Evolutionary conservation across 441 rosid genomes (phyloP).

Genomic region (Daphne laureola): DNA sequence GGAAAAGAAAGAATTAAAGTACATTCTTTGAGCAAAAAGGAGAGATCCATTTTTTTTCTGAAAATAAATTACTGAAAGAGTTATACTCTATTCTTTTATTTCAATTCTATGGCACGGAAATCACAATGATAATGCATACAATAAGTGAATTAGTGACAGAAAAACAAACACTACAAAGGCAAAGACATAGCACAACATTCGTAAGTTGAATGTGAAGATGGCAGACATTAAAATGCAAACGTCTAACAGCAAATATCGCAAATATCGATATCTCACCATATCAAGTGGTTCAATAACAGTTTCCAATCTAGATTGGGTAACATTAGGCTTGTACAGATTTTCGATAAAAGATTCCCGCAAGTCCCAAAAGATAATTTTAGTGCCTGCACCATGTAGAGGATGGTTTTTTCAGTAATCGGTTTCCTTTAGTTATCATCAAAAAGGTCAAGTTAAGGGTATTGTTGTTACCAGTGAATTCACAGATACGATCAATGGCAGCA

Average conservation of each 20-base stretch:
- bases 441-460: constrained; percentile 5
- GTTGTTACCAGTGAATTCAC: constrained; percentile 80
- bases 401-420: constrained; percentile 14
- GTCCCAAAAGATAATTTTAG: constrained; percentile 88
- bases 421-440: constrained; percentile 8
- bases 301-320: constrained; percentile 77
- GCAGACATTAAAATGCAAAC: too few species aligned
- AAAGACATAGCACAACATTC: too few species aligned
- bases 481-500: constrained; percentile 78
- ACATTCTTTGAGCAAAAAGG: too few species aligned
- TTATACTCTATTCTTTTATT: too few species aligned
- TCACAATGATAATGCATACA: too few species aligned
- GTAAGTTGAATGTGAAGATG: too few species aligned
- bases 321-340: constrained; percentile 72
- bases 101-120: too few species aligned
- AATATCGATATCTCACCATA: constrained; percentile 31
- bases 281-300: constrained; percentile 81
- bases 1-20: too few species aligned
- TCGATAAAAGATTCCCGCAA: constrained; percentile 83
- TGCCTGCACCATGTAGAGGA: constrained; percentile 47
- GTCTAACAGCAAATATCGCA: neutral
- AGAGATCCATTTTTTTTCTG: too few species aligned
- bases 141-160: too few species aligned
- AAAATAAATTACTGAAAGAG: too few species aligned
- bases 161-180: too few species aligned